phyloP scores from a whole-genome alignment of 306 rosid species.

The Quercus dentata region DNA sequence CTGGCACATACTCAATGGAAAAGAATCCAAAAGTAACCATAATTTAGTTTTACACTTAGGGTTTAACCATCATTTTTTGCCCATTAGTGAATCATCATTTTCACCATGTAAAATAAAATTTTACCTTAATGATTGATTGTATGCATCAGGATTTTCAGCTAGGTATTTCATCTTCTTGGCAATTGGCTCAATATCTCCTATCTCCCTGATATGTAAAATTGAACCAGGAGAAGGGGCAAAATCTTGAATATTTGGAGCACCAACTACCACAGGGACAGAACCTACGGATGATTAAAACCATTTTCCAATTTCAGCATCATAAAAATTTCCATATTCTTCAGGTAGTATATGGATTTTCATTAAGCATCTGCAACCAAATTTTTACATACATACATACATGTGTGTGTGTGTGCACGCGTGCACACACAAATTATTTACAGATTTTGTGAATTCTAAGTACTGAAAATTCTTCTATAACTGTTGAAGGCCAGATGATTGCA shows the following conservation, averaged over 20 bases:
- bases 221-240: constrained; percentile 78
- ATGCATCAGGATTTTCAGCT: constrained; percentile 78
- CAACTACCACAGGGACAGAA: constrained; percentile 85
- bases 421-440: not conserved
- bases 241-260: constrained; percentile 92
- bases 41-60: too few relatives aligned
- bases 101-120: constrained; percentile 1
- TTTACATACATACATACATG: not conserved
- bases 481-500: not conserved
- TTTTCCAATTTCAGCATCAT: constrained; percentile 18
- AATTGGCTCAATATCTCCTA: constrained; percentile 60
- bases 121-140: constrained; percentile 74
- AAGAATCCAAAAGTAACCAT: not conserved
- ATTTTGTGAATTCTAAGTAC: not conserved
- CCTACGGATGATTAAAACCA: constrained; percentile 42
- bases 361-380: not conserved
- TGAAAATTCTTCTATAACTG: not conserved
- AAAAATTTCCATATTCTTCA: constrained; percentile 3
- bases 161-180: constrained; percentile 74
- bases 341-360: not conserved
- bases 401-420: rapidly evolving
- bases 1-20: not conserved
- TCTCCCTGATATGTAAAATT: constrained; percentile 66
- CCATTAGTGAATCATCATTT: not conserved
- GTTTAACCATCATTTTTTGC: not conserved